These are phyloP conservation scores for Cyclostephanos tholiformis DNA, from an alignment of 108 stramenopile genomes.

Conservation along the genomic window DNA sequence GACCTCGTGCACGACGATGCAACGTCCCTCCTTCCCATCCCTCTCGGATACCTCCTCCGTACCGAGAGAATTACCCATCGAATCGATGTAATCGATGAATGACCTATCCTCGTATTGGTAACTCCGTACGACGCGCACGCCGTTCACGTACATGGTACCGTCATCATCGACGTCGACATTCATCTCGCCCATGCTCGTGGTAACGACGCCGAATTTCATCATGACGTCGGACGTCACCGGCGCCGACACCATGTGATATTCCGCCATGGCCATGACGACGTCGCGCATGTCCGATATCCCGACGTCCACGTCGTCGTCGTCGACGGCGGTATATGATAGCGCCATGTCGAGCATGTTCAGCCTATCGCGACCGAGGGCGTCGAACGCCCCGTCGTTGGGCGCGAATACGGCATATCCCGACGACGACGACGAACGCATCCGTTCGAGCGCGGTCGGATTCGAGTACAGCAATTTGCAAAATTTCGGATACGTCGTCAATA, in stretches of 20 bases:
- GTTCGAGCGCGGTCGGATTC: slow-evolving; percentile 20
- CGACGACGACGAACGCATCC: slow-evolving; percentile 22
- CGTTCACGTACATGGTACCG: slow-evolving; percentile 28
- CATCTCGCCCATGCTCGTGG: slow-evolving; percentile 28
- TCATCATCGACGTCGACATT: slow-evolving; percentile 3
- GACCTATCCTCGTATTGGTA: slow-evolving; percentile 21
- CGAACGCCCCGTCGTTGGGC: slow-evolving; percentile 12
- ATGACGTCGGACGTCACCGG: slow-evolving; percentile 21
- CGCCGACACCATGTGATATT: slow-evolving; percentile 30
- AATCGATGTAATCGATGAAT: slow-evolving; percentile 11
- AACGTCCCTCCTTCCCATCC: background rate
- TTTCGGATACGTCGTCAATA: slow-evolving; percentile 12
- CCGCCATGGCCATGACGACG: slow-evolving; percentile 8
- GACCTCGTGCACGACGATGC: slow-evolving; percentile 25
- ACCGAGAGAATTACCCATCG: slow-evolving; percentile 15
- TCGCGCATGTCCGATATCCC: background rate
- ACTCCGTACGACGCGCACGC: slow-evolving; percentile 12
- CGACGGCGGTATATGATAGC: background rate
- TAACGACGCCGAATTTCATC: slow-evolving; percentile 12
- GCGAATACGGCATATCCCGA: slow-evolving; percentile 26
- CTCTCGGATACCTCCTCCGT: background rate
- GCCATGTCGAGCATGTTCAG: slow-evolving; percentile 11
- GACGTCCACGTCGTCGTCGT: no score
- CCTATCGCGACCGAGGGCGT: background rate
- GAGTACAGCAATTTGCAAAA: slow-evolving; percentile 19